Evolutionary conservation across 164 flowering plant genomes (phyloP).

Genomic region (Magnolia sinica): DNA sequence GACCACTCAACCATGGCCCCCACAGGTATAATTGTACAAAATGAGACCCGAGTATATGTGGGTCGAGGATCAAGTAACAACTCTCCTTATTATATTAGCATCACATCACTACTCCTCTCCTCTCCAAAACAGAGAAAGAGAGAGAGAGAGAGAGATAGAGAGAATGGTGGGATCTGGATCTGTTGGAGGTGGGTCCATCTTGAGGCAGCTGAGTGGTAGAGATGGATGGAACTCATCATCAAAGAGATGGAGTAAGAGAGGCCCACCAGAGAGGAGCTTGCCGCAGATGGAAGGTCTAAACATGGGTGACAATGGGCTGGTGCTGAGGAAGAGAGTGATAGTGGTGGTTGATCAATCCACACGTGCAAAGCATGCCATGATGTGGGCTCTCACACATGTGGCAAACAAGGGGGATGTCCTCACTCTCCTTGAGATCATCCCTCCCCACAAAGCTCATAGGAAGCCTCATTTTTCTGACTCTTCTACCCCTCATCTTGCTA

Average conservation of each 20-base stretch:
- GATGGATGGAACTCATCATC: constrained; percentile 74
- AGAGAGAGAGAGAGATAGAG: neutral
- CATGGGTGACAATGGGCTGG: constrained; percentile 29
- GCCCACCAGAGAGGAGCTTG: constrained; percentile 25
- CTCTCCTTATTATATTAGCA: neutral
- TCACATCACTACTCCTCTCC: neutral
- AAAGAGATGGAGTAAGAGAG: constrained; percentile 50
- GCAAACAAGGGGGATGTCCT: constrained; percentile 76
- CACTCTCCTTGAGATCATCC: constrained; percentile 69
- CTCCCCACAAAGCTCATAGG: constrained; percentile 27
- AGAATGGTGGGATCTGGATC: constrained; percentile 49
- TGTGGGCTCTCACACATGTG: constrained; percentile 93
- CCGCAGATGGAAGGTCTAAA: constrained; percentile 51
- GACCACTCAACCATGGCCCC: neutral
- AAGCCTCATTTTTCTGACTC: constrained; percentile 6
- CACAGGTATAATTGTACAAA: neutral
- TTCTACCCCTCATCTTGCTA: constrained; percentile 47
- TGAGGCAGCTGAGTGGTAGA: constrained; percentile 66
- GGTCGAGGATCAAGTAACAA: neutral
- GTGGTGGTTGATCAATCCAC: constrained; percentile 68
- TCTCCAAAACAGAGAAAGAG: neutral
- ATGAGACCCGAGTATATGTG: neutral
- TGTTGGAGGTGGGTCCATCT: constrained; percentile 15
- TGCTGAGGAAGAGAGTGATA: constrained; percentile 79
- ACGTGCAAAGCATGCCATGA: constrained; percentile 77